These are phyloP conservation scores for Cystobasidium sp. DNA, from an alignment of 1,284 basidiomycete genomes.

Conservation along the genomic window DNA sequence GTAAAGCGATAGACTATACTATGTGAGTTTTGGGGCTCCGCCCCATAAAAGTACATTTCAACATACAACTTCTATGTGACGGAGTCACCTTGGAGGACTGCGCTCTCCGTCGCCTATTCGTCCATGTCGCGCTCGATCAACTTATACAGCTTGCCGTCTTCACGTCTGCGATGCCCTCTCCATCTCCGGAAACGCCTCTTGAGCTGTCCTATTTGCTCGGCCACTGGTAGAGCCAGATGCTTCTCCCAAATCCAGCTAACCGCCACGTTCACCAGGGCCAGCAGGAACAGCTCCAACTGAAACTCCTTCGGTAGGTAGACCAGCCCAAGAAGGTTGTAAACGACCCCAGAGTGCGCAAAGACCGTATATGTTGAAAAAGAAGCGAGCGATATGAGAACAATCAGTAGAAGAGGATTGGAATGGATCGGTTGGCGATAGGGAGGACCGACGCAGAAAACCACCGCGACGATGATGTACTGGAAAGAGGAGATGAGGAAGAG, in stretches of 20 bases:
- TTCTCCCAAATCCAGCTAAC: slow-evolving; percentile 76
- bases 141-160: slow-evolving; percentile 62
- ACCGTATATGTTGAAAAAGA: slow-evolving; percentile 76
- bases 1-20: no score
- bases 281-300: slow-evolving; percentile 70
- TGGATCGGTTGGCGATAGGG: slow-evolving; percentile 94
- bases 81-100: no score
- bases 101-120: no score
- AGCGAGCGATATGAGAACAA: slow-evolving; percentile 65
- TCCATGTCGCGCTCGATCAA: slow-evolving; percentile 60
- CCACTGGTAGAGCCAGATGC: slow-evolving; percentile 46
- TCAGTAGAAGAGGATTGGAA: slow-evolving; percentile 83
- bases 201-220: slow-evolving; percentile 47
- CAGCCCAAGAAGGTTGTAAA: slow-evolving; percentile 74
- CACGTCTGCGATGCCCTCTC: slow-evolving; percentile 57
- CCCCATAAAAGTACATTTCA: no score
- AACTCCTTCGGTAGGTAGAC: slow-evolving; percentile 74
- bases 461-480: slow-evolving; percentile 96
- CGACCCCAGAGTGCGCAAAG: slow-evolving; percentile 67
- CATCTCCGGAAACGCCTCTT: slow-evolving; percentile 51
- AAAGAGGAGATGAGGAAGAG: slow-evolving; percentile 95
- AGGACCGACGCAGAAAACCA: slow-evolving; percentile 95
- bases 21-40: no score
- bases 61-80: no score
- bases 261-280: slow-evolving; percentile 74